Percentiles rank a stretch among this genome's conserved stretches.
Conservation (phyloP, 2,329 filamentous ascomycete species). For the Coniella lustricola region DNA sequence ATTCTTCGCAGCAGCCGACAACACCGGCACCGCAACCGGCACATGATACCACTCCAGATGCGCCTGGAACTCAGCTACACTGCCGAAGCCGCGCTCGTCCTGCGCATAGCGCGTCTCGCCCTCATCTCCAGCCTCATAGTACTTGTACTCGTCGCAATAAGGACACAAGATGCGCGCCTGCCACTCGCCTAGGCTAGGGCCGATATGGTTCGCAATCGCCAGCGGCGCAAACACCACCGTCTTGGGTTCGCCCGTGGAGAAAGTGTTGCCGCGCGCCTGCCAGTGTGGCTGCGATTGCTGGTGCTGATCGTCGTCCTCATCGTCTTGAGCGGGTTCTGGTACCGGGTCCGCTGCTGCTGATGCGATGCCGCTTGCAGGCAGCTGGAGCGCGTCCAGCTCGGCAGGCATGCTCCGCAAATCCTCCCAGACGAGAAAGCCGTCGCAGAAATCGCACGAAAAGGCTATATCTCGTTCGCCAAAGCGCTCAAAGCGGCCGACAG, state of each 20-base stretch:
- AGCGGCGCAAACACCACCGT: conserved; percentile 49
- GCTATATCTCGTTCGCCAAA: conserved; percentile 48
- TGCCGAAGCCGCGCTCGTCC: conserved; percentile 41
- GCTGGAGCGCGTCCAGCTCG: conserved; percentile 26
- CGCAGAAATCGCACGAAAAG: conserved; percentile 56
- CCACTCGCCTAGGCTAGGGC: conserved; percentile 44
- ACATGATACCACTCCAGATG: conserved; percentile 53
- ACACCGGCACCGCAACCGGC: conserved; percentile 29
- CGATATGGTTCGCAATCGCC: conserved; percentile 50
- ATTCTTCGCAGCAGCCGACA: conserved; percentile 29
- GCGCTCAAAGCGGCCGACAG: conserved; percentile 48
- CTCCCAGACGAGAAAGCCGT: conserved; percentile 53
- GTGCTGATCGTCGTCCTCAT: no score
- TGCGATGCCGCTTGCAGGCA: conserved; percentile 19
- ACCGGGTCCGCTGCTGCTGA: no score
- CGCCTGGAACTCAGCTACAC: conserved; percentile 41
- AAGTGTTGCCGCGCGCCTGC: conserved; percentile 41
- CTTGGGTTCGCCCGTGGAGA: conserved; percentile 38
- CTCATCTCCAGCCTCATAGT: conserved; percentile 42
- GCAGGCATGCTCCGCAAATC: conserved; percentile 48
- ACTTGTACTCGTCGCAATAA: conserved; percentile 48
- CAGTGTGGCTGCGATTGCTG: conserved; percentile 33
- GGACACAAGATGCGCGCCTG: conserved; percentile 45
- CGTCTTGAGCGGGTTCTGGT: no score
- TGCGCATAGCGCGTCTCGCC: conserved; percentile 40